Evolutionary conservation across 1,284 basidiomycete species (phyloP).

Genomic region (Melampsora abietis-canadensis): DNA sequence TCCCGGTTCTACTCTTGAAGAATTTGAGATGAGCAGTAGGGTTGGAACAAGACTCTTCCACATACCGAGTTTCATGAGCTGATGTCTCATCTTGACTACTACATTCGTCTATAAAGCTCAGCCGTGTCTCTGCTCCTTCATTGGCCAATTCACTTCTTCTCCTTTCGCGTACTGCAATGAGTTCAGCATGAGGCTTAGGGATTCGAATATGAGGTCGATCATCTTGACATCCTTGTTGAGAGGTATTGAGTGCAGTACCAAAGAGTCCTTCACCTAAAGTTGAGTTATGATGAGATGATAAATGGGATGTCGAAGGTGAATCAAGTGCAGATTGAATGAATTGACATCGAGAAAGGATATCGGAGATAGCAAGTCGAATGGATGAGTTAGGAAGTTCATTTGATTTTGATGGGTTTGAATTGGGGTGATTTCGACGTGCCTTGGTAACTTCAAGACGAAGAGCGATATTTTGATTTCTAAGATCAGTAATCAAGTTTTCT

Average conservation of each 20-base stretch:
- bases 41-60: too few relatives aligned
- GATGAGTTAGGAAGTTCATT: background rate
- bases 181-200: slow-evolving; percentile 8
- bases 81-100: slow-evolving; percentile 12
- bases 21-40: background rate
- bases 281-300: slow-evolving; percentile 9
- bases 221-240: too few relatives aligned
- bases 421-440: background rate
- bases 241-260: too few relatives aligned
- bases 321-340: slow-evolving; percentile 12
- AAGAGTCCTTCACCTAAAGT: background rate
- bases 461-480: slow-evolving; percentile 27
- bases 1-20: background rate
- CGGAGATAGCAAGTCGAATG: slow-evolving; percentile 22
- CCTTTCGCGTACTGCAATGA: slow-evolving; percentile 22
- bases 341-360: slow-evolving; percentile 29
- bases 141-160: slow-evolving; percentile 17
- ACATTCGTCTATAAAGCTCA: slow-evolving; percentile 29
- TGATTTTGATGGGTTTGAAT: slow-evolving; percentile 1
- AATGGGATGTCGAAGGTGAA: background rate
- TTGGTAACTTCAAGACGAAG: slow-evolving; percentile 13
- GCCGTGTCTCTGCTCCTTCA: slow-evolving; percentile 14
- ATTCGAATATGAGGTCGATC: background rate
- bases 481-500: slow-evolving; percentile 18
- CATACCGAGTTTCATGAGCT: slow-evolving; percentile 12